Percentiles rank a stretch among this genome's conserved stretches.
phyloP scores from a whole-genome alignment of 2,329 filamentous ascomycete genomes.

The Myriosclerotinia duriaeana region DNA sequence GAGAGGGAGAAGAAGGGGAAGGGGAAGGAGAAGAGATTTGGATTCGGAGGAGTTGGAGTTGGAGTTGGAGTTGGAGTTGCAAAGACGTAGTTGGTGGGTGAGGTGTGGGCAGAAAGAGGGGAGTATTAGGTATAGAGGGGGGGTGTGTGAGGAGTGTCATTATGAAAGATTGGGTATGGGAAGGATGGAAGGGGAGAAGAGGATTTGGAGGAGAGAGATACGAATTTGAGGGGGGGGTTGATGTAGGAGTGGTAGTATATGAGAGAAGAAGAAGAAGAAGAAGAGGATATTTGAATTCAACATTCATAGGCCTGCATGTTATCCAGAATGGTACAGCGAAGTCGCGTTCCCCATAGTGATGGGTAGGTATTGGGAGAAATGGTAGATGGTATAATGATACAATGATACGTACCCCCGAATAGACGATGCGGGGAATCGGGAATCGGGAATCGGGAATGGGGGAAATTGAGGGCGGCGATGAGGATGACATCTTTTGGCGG shows the following conservation, averaged over 20 bases:
- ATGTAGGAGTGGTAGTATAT: neutral
- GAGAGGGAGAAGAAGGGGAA: neutral
- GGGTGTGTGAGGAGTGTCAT: neutral
- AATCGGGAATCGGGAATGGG: too few species aligned
- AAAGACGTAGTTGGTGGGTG: neutral
- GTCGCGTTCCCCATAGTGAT: too few species aligned
- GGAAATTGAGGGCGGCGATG: too few species aligned
- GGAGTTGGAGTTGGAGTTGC: neutral
- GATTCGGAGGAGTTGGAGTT: neutral
- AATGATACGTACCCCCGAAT: neutral
- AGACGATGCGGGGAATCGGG: neutral
- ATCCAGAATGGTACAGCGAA: too few species aligned
- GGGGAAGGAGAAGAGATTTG: too few species aligned
- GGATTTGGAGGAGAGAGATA: neutral
- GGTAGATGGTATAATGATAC: neutral
- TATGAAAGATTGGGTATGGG: too few species aligned
- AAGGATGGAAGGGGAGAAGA: neutral
- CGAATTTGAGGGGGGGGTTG: fast-evolving
- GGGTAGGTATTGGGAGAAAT: neutral
- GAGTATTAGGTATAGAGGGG: neutral
- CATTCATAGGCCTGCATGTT: too few species aligned
- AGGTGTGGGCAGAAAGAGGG: neutral
- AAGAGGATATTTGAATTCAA: too few species aligned
- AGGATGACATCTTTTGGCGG: too few species aligned
- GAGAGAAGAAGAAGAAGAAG: neutral